Conservation (phyloP, 2,329 filamentous ascomycete genomes). For the Fonsecaea pugnacius region DNA sequence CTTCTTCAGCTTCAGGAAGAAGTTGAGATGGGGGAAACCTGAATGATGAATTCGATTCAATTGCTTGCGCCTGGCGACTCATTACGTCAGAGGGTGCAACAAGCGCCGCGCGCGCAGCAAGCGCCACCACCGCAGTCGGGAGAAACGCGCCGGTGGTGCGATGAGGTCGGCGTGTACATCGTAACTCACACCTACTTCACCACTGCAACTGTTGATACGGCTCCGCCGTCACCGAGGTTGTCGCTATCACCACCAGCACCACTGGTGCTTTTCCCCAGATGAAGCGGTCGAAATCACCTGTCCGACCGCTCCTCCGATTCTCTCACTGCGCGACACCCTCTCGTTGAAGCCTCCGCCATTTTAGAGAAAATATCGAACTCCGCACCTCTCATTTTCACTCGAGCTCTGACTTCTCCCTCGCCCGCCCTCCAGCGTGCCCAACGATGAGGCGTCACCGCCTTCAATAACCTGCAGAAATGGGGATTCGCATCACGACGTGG, state of each 20-base stretch:
- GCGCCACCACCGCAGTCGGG: not conserved
- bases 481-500: slow-evolving; percentile 81
- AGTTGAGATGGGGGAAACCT: not conserved
- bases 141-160: not conserved
- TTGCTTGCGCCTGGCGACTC: not conserved
- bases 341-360: not conserved
- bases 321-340: not conserved
- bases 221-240: too few relatives aligned
- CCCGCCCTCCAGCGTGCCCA: not conserved
- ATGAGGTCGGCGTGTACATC: too few relatives aligned
- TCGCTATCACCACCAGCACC: not conserved
- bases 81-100: slow-evolving; percentile 1
- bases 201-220: not conserved
- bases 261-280: not conserved
- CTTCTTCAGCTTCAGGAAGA: not conserved
- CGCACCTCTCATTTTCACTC: not conserved
- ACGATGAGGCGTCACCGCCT: slow-evolving; percentile 19
- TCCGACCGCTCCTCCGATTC: not conserved
- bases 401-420: not conserved
- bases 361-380: too few relatives aligned
- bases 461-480: slow-evolving; percentile 55
- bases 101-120: not conserved
- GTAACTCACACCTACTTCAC: not conserved
- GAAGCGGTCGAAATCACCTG: not conserved
- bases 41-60: not conserved